A percentile compares a stretch with the other conserved stretches of the same genome.
These are phyloP conservation scores for Moelleriella libera DNA, from an alignment of 2,329 filamentous ascomycete species.

Conservation along the genomic window DNA sequence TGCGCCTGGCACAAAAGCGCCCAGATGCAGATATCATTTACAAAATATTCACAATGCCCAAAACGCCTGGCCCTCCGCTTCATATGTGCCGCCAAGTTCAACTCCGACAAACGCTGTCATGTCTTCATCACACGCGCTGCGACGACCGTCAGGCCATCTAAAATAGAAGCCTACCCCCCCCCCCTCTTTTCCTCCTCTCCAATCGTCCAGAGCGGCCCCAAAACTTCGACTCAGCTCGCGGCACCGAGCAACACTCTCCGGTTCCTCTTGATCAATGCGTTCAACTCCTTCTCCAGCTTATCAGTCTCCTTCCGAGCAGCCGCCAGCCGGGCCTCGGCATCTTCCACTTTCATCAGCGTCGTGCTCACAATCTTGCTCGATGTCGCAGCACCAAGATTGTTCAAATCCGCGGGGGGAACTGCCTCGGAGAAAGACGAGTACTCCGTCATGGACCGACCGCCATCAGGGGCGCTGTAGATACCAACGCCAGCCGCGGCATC, in stretches of 20 bases:
- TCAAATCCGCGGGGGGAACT: slow-evolving; percentile 12
- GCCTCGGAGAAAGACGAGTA: slow-evolving; percentile 14
- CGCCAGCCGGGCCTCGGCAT: slow-evolving; percentile 42
- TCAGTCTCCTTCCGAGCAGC: slow-evolving; percentile 45
- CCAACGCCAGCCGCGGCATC: slow-evolving; percentile 28
- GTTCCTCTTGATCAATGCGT: slow-evolving; percentile 46
- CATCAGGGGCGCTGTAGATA: slow-evolving; percentile 25
- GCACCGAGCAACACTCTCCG: slow-evolving; percentile 32
- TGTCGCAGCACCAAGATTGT: slow-evolving; percentile 13
- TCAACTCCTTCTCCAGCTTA: slow-evolving; percentile 46
- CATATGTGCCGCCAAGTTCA: too few relatives aligned
- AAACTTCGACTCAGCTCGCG: slow-evolving; percentile 7
- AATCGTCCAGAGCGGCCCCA: too few relatives aligned
- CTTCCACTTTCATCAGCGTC: slow-evolving; percentile 45
- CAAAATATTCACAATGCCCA: too few relatives aligned
- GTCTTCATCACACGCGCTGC: too few relatives aligned
- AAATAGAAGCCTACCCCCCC: too few relatives aligned
- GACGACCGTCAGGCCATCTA: too few relatives aligned
- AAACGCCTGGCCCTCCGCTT: too few relatives aligned
- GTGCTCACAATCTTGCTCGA: slow-evolving; percentile 21
- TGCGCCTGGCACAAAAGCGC: too few relatives aligned
- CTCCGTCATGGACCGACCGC: slow-evolving; percentile 18
- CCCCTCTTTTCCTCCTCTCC: too few relatives aligned
- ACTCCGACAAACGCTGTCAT: too few relatives aligned
- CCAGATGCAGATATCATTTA: too few relatives aligned